Percentiles rank a stretch among this genome's conserved stretches.
phyloP scores from a whole-genome alignment of 1,284 basidiomycete genomes.

The Microbotryum saponariae region DNA sequence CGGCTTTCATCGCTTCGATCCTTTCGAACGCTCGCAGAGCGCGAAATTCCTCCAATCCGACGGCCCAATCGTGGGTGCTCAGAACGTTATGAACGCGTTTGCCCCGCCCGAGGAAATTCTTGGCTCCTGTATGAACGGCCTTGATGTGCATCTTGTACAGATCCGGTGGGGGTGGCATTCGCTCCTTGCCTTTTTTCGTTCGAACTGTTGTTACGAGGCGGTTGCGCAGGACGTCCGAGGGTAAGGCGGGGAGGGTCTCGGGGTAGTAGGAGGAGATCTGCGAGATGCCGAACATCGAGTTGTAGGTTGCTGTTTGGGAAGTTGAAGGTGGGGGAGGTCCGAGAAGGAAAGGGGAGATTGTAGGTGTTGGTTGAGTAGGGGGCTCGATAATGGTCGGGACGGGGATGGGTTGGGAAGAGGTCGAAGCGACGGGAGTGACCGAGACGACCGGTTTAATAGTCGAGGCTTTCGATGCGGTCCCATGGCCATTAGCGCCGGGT shows the following conservation, averaged over 20 bases:
- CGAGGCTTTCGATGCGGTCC: constrained; percentile 2
- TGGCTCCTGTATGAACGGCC: constrained; percentile 31
- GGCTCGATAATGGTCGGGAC: neutral
- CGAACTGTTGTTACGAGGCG: constrained; percentile 25
- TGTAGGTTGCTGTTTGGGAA: constrained; percentile 7
- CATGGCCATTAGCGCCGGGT: neutral
- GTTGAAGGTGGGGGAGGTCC: neutral
- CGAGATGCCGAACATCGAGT: constrained; percentile 20
- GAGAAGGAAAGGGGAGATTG: neutral
- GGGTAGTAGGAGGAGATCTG: constrained; percentile 24
- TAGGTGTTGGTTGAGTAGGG: neutral
- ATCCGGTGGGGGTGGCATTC: constrained; percentile 20
- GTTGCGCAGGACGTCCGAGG: constrained; percentile 24
- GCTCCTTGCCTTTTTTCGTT: constrained; percentile 31
- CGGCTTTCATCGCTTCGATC: constrained; percentile 74
- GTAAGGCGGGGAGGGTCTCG: constrained; percentile 22
- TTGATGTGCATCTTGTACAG: constrained; percentile 35
- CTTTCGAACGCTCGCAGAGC: constrained; percentile 63
- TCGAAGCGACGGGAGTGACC: neutral
- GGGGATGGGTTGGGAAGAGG: neutral
- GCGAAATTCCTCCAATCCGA: constrained; percentile 31
- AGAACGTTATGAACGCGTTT: constrained; percentile 34
- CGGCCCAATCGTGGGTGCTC: constrained; percentile 34
- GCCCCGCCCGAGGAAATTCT: constrained; percentile 32
- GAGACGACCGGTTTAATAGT: neutral